Evolutionary conservation across 176 grass and related monocot species (phyloP).

Genomic region (Tillandsia fasciculata): DNA sequence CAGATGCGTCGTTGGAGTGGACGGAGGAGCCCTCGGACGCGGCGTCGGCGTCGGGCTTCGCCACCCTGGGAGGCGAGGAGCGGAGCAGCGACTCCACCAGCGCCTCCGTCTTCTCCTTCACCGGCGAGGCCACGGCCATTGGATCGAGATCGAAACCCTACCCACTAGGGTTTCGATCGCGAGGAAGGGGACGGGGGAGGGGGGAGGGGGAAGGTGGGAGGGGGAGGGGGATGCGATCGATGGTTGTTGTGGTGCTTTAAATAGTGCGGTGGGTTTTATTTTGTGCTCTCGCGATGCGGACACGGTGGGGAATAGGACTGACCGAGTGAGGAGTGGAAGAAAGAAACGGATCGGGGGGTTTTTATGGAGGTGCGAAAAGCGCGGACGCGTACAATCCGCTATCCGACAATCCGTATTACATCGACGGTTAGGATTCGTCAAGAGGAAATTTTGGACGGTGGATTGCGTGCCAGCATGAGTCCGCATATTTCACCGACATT

Average conservation of each 20-base stretch:
- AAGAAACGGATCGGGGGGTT: background rate
- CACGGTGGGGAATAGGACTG: background rate
- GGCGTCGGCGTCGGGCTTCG: constrained; percentile 9
- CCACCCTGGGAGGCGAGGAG: constrained; percentile 7
- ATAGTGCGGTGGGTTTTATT: background rate
- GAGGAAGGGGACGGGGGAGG: background rate
- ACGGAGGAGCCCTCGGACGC: constrained; percentile 22
- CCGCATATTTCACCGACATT: too few relatives aligned
- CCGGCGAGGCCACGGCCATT: constrained; percentile 19
- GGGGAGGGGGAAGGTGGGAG: background rate
- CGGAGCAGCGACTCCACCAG: constrained; percentile 1
- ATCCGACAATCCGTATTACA: too few relatives aligned
- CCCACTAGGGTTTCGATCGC: background rate
- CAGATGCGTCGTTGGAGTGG: constrained; percentile 10
- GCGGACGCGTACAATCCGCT: too few relatives aligned
- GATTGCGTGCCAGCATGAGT: too few relatives aligned
- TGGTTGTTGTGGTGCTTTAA: background rate
- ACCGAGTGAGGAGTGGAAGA: background rate
- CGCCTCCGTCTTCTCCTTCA: constrained; percentile 14
- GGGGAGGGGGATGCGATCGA: background rate
- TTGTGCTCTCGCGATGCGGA: background rate
- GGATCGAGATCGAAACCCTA: background rate
- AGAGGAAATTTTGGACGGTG: too few relatives aligned
- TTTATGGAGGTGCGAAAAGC: too few relatives aligned
- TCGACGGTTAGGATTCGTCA: too few relatives aligned